A percentile compares a stretch with the other conserved stretches of the same genome.
These are phyloP conservation scores for Xylariaceae sp. DNA, from an alignment of 2,329 filamentous ascomycete species.

Conservation along the genomic window DNA sequence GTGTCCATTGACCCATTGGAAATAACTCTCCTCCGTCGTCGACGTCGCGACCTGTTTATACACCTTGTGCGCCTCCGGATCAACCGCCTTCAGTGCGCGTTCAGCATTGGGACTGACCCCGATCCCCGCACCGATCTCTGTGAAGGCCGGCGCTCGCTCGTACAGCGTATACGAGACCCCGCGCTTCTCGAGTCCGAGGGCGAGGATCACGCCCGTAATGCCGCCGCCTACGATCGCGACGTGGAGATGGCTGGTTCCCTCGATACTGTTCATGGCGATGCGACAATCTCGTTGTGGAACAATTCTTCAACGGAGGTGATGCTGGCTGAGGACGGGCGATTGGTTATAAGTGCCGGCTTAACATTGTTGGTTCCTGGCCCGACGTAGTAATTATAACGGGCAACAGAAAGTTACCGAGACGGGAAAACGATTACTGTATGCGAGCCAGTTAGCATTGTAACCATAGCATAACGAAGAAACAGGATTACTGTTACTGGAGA, in stretches of 20 bases:
- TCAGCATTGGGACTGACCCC: conserved; percentile 49
- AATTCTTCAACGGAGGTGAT: neutral
- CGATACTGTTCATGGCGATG: neutral
- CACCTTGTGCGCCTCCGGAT: conserved; percentile 32
- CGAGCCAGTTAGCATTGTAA: too few species aligned
- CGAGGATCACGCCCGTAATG: conserved; percentile 46
- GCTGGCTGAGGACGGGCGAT: neutral
- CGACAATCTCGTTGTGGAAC: neutral
- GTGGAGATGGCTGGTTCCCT: conserved; percentile 13
- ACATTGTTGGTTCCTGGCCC: too few species aligned
- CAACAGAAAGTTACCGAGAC: too few species aligned
- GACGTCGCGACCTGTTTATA: conserved; percentile 34
- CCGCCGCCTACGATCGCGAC: conserved; percentile 48
- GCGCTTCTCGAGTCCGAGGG: conserved; percentile 42
- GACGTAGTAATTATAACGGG: too few species aligned
- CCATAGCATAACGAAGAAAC: too few species aligned
- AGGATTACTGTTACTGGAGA: too few species aligned
- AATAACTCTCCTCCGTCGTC: conserved; percentile 32
- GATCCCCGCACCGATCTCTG: conserved; percentile 48
- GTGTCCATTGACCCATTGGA: conserved; percentile 40
- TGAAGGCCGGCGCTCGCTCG: conserved; percentile 39
- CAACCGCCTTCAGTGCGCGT: conserved; percentile 38
- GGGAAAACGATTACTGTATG: too few species aligned
- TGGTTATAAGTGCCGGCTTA: neutral
- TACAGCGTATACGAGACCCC: conserved; percentile 41